Base-by-base conservation (phyloP, 345 rosid genomes). In the Citrus hindsii region DNA sequence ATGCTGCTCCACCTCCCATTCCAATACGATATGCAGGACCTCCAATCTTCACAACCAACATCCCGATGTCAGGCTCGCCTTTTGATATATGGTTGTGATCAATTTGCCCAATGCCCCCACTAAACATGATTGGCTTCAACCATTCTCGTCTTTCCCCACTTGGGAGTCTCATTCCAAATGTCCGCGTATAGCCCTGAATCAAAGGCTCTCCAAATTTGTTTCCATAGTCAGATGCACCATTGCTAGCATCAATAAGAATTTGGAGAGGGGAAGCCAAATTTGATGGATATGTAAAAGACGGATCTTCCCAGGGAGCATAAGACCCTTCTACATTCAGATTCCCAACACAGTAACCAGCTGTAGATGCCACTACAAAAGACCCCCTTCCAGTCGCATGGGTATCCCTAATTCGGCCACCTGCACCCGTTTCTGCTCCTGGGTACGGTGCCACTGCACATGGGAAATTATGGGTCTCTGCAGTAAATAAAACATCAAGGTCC, bases 391-490 rank as follows among this genome's bases (percentile, higher is more conserved):
- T 95, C n/a, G 99, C 99, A 86, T 93, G 99, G 5, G 98, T 93
- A 80, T 93, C 99, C 82, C 99, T 92, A 22, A 95, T 95, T 62
- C 99, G 88, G 69, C 99, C 99, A 38, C 99, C 99, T 33, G 96
- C 96, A 69, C 98, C 99, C 1, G 99, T 95, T 85, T 95, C 98
- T 63, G 99, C 97, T 24, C 98, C 99, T 72, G 99, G 99, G 67
- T 93, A 93, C 67, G 99, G 97, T 65, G 99, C 99, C 80, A 95
- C 99, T 37, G 98, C 99, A 84, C 99, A 95, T 42, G 98, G 99
- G 83, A 95, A 93, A 81, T 95, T 95, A 86, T 95, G 99, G 2
- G 97, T 95, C 85, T 95, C 98, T 3, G 98, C 99, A 7, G 99
- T 92, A 79, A 93, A 95, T 81, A 95, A 82, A 72, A 95, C 88